Base-by-base conservation (phyloP, 352 stramenopile species). In the Phytophthora sansomeana region DNA sequence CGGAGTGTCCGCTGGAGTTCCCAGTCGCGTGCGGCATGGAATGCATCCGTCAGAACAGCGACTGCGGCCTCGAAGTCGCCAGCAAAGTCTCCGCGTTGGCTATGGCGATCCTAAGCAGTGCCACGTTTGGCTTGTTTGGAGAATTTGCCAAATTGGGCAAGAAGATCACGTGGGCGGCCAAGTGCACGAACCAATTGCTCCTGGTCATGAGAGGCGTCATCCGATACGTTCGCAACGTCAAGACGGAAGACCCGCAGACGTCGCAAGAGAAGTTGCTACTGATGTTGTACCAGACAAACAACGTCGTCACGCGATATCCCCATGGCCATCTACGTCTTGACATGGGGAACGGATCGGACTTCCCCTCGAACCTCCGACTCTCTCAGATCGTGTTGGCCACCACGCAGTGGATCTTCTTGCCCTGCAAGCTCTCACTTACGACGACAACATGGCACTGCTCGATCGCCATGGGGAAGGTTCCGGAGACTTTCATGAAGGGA, bases 11-110 rank as follows among this genome's bases (percentile, higher is more conserved):
- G n/a, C n/a, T n/a, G n/a, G n/a, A n/a, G n/a, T n/a, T n/a, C n/a
- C n/a, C n/a, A n/a, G n/a, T n/a, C n/a, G n/a, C n/a, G n/a, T n/a
- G n/a, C n/a, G n/a, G n/a, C n/a, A n/a, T n/a, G n/a, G n/a, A n/a
- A n/a, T n/a, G n/a, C n/a, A n/a, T n/a, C n/a, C n/a, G n/a, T n/a
- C n/a, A n/a, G n/a, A n/a, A n/a, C n/a, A n/a, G n/a, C 47, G 76
- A 85, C 58, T 90, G 81, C 56, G 63, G 52, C 9, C 63, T 66
- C 13, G 68, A 81, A 21, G 51, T 78, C 0, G 16, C 83, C 6
- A 57, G 51, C 42, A 80, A 83, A 50, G 56, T 83, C 52, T 59
- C 28, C 4, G 58, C 70, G 26, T 70, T 81, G 9, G 69, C 56
- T 21, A 67, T 59, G 24, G 67, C 71, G 10, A 70, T 57, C 10